These are phyloP conservation scores for Aspergillus pseudotamarii DNA, from an alignment of 2,329 filamentous ascomycete species.

Conservation along the genomic window DNA sequence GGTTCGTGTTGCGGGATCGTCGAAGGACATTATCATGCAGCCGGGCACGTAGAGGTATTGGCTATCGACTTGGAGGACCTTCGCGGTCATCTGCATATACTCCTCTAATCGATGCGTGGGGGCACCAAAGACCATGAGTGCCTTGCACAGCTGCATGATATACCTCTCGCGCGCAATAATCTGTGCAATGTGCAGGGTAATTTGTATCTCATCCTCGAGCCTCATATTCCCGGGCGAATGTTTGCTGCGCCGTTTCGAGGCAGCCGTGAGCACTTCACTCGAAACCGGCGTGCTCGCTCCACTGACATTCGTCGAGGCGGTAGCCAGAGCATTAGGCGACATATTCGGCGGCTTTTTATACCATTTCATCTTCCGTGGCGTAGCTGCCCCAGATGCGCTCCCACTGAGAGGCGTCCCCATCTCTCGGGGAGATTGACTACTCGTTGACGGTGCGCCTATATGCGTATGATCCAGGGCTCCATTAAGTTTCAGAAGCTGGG, in stretches of 20 bases:
- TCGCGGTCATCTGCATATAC: conserved; percentile 86
- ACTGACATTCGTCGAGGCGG: conserved; percentile 23
- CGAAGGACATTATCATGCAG: conserved; percentile 94
- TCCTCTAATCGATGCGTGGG: conserved; percentile 88
- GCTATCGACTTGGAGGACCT: conserved; percentile 84
- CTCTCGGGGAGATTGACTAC: conserved; percentile 13
- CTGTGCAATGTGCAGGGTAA: conserved; percentile 64
- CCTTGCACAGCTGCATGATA: conserved; percentile 79
- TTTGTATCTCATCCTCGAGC: conserved; percentile 55
- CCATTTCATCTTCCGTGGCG: conserved; percentile 33
- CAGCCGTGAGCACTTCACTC: conserved; percentile 30
- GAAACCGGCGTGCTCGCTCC: conserved; percentile 34
- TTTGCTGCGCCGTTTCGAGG: conserved; percentile 29
- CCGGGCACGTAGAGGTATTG: conserved; percentile 90
- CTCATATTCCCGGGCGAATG: conserved; percentile 19
- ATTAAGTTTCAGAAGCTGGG: conserved; percentile 35
- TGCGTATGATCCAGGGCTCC: conserved; percentile 16
- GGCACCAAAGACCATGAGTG: conserved; percentile 86
- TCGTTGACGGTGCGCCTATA: not conserved
- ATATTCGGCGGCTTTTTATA: conserved; percentile 34
- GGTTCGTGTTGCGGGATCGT: conserved; percentile 50
- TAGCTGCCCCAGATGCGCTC: conserved; percentile 10
- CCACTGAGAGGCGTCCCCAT: conserved; percentile 3
- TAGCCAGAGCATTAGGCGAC: conserved; percentile 28
- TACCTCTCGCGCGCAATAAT: conserved; percentile 81